A percentile compares a stretch with the other conserved stretches of the same genome.
Conservation (phyloP, 2,329 filamentous ascomycete species). For the Cercospora sp. region DNA sequence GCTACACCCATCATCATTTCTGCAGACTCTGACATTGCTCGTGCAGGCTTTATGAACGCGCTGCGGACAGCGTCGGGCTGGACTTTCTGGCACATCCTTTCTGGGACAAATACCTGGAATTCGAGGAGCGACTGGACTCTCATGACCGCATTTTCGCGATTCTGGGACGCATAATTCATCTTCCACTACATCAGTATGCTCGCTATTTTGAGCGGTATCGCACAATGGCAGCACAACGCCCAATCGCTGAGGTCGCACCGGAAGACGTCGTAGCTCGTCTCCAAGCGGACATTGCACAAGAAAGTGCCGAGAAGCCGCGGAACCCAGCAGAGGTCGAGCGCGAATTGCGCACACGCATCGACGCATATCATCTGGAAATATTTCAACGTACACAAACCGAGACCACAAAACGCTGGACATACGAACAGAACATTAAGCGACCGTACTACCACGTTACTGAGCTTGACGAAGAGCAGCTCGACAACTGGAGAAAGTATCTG, state of each 20-base stretch:
- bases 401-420: slow-evolving; percentile 90
- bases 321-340: slow-evolving; percentile 79
- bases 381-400: slow-evolving; percentile 83
- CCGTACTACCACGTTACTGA: slow-evolving; percentile 97
- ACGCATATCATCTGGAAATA: slow-evolving; percentile 75
- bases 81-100: slow-evolving; percentile 95
- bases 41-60: slow-evolving; percentile 85
- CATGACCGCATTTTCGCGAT: slow-evolving; percentile 84
- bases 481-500: slow-evolving; percentile 93
- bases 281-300: slow-evolving; percentile 69
- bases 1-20: slow-evolving; percentile 13
- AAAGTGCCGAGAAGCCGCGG: slow-evolving; percentile 62
- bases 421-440: slow-evolving; percentile 90
- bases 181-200: slow-evolving; percentile 94
- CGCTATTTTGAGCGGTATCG: slow-evolving; percentile 93
- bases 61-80: slow-evolving; percentile 77
- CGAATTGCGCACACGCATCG: slow-evolving; percentile 76
- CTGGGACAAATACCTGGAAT: slow-evolving; percentile 99
- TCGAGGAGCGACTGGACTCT: slow-evolving; percentile 85
- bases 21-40: slow-evolving; percentile 43
- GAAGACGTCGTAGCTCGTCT: slow-evolving; percentile 68
- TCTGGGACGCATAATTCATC: slow-evolving; percentile 76
- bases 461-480: slow-evolving; percentile 78
- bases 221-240: slow-evolving; percentile 69
- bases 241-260: slow-evolving; percentile 71